phyloP scores from a whole-genome alignment of 2,329 filamentous ascomycete species.

The Xylaria sp. region DNA sequence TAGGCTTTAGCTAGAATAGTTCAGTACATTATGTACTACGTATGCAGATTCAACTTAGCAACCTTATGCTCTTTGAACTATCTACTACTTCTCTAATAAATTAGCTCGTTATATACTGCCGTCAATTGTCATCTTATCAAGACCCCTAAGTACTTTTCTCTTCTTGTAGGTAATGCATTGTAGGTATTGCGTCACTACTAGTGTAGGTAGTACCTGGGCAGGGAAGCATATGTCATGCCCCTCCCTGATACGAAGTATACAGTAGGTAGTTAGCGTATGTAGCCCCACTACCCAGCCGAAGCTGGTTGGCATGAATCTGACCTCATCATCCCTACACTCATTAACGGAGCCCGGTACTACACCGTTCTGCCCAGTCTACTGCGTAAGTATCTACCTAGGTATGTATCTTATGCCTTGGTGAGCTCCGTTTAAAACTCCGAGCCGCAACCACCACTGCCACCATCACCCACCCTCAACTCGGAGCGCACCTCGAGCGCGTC shows the following conservation, averaged over 20 bases:
- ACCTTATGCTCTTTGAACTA: too few species aligned
- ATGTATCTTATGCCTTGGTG: too few species aligned
- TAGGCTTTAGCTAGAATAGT: background rate
- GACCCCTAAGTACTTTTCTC: background rate
- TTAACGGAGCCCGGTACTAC: background rate
- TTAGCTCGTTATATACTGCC: too few species aligned
- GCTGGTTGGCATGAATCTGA: conserved; percentile 23
- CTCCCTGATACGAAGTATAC: conserved; percentile 19
- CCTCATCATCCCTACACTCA: conserved; percentile 20
- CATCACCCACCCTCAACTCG: conserved; percentile 6
- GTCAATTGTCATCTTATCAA: too few species aligned
- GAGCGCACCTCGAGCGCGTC: conserved; percentile 1
- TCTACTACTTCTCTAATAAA: too few species aligned
- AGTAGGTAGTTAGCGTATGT: conserved; percentile 19
- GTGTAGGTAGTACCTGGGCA: background rate
- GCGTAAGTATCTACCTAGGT: too few species aligned
- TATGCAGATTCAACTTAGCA: background rate
- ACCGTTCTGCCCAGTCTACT: background rate
- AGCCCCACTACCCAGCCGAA: background rate
- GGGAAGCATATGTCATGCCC: background rate
- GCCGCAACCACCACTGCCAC: conserved; percentile 4
- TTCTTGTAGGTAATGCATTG: background rate
- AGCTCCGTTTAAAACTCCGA: conserved; percentile 22
- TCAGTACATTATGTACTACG: background rate
- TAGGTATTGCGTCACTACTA: conserved; percentile 11